phyloP scores from a whole-genome alignment of 768 basidiomycete genomes.

The Amanita rimosa region DNA sequence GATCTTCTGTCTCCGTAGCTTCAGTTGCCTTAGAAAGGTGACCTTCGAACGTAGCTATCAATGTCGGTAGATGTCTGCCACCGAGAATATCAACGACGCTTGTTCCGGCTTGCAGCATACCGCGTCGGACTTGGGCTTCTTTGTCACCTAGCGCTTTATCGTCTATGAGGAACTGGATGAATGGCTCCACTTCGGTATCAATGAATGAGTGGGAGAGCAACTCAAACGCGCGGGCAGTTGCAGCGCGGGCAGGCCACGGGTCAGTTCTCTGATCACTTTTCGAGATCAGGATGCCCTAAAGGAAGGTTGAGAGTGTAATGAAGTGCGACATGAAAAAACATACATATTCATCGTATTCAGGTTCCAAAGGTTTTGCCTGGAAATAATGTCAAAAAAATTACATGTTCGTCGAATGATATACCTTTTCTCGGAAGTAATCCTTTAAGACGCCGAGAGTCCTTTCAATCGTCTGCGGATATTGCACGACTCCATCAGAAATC shows the following conservation, averaged over 20 bases:
- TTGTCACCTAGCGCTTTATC: conserved; percentile 85
- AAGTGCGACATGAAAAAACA: conserved; percentile 15
- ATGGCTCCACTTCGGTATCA: conserved; percentile 45
- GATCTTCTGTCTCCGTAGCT: conserved; percentile 67
- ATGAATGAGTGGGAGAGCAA: conserved; percentile 57
- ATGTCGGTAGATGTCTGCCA: conserved; percentile 48
- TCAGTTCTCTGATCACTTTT: conserved; percentile 79
- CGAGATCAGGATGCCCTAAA: conserved; percentile 86
- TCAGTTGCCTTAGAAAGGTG: conserved; percentile 48
- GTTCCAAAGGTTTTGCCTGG: conserved; percentile 76
- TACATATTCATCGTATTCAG: conserved; percentile 91
- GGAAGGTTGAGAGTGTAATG: conserved; percentile 1
- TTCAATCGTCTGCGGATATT: conserved; percentile 49
- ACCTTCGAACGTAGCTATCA: conserved; percentile 76
- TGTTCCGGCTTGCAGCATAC: conserved; percentile 81
- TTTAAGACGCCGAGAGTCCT: conserved; percentile 43
- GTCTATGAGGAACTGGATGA: conserved; percentile 83
- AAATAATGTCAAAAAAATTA: background rate
- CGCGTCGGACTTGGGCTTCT: conserved; percentile 65
- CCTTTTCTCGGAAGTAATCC: conserved; percentile 78
- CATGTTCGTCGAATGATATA: conserved; percentile 11
- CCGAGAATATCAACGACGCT: conserved; percentile 80
- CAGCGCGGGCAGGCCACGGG: conserved; percentile 78
- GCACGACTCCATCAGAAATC: conserved; percentile 66
- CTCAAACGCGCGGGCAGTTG: conserved; percentile 59